These are phyloP conservation scores for Quercus tomentella DNA, from an alignment of 331 rosid genomes.

Conservation along the genomic window DNA sequence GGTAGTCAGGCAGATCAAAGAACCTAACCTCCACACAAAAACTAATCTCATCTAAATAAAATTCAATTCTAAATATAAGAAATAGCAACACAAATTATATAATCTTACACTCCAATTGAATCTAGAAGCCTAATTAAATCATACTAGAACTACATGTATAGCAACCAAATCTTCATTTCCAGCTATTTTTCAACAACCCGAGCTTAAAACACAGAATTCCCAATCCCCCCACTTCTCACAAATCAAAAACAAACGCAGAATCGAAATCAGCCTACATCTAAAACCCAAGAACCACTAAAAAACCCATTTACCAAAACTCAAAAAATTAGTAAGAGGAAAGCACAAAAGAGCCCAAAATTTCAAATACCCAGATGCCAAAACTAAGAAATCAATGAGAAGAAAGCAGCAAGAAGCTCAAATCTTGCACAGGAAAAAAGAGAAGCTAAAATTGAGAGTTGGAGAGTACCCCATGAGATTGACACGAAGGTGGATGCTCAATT, in stretches of 20 bases:
- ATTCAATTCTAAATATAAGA: neutral
- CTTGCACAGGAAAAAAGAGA: neutral
- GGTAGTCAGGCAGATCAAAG: conserved; percentile 20
- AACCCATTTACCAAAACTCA: conserved; percentile 19
- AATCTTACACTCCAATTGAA: neutral
- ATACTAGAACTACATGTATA: conserved; percentile 6
- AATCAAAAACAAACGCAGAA: neutral
- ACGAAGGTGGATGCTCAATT: conserved; percentile 81
- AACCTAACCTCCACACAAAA: conserved; percentile 1
- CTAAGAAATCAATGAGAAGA: neutral
- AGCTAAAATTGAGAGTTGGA: neutral
- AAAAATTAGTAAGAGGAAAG: neutral
- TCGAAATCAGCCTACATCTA: conserved; percentile 1
- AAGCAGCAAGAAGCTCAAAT: conserved; percentile 6
- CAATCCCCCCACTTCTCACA: neutral
- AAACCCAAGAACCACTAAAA: neutral
- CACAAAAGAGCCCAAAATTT: conserved; percentile 6
- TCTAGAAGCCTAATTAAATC: neutral
- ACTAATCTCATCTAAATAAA: neutral
- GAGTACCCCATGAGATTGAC: conserved; percentile 90
- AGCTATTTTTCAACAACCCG: neutral
- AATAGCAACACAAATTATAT: conserved; percentile 1
- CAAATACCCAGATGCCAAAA: conserved; percentile 24
- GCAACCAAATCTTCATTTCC: neutral
- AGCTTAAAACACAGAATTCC: neutral